A percentile compares a stretch with the other conserved stretches of the same genome.
phyloP scores from a whole-genome alignment of 75 land plant species.

The Ceratopteris richardii region DNA sequence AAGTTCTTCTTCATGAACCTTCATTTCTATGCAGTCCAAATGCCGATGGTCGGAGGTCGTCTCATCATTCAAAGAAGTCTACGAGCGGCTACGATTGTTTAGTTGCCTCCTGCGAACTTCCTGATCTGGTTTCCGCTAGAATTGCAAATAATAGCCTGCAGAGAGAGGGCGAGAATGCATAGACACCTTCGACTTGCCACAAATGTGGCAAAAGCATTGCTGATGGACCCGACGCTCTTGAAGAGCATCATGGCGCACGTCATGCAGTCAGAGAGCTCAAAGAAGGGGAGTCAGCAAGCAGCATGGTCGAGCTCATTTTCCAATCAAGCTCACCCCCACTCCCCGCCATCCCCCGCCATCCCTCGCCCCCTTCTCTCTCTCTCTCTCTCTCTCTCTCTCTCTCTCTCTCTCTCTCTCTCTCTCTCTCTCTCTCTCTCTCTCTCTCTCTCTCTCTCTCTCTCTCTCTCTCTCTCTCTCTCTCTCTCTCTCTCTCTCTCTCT shows the following conservation, averaged over 20 bases:
- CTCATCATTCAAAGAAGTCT: neutral
- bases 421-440: no score
- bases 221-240: constrained; percentile 4
- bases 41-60: no score
- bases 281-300: constrained; percentile 56
- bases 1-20: no score
- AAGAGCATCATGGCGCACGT: neutral
- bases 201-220: constrained; percentile 3
- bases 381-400: no score
- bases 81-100: neutral
- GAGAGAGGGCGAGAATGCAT: neutral
- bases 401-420: no score
- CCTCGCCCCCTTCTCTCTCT: no score
- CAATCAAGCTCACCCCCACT: constrained; percentile 52
- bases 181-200: neutral
- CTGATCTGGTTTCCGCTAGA: neutral
- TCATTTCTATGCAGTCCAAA: neutral
- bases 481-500: no score
- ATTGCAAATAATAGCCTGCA: no score
- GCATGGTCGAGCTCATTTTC: constrained; percentile 78
- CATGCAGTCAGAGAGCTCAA: constrained; percentile 46
- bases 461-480: no score
- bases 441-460: no score
- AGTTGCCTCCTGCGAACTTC: neutral
- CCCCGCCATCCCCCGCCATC: no score